Evolutionary conservation across 495 filamentous ascomycete species (phyloP), one percentile per base, ranked within the genome.

Genomic region (Letharia columbiana): DNA sequence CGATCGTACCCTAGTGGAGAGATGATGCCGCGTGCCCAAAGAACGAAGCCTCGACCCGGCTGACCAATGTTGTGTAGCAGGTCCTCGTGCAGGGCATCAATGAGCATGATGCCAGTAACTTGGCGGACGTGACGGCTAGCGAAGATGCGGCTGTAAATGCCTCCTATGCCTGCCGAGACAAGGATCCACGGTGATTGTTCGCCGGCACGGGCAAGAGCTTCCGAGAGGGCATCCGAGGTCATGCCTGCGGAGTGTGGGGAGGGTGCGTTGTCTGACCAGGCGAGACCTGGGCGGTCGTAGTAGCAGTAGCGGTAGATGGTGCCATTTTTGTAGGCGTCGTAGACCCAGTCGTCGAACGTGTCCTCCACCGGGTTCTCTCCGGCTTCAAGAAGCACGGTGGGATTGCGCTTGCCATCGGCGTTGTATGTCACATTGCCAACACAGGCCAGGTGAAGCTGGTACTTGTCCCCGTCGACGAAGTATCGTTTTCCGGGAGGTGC

Each of bases 231-330:
- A 71, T 96, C 91, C 10, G 89, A 85, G 2, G 89, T 86, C 87
- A 96, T 96, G 62, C 92, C 91, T 13, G 90, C 92, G 5, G 90
- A 93, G 71, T 95, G 86, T 1, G 94, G 93, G 3, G 91, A 96
- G 12, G 93, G 94, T 0, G 94, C 92, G 68, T 91, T 92, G 76
- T 98, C 94, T 58, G 90, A 94, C 86, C 89, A 96, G 45, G 81
- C 91, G 61, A 92, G 78, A 2, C 94, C 94, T 1, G 94, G 94
- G 31, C 94, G 89, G 71, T 98, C 94, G 77, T 90, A 95, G 76
- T 96, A 97, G 79, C 94, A 98, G 76, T 94, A 98, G 57, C 92
- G 87, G 60, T 76, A 73, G 67, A 98, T 94, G 39, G 84, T 87
- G 37, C 90, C 88, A 64, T 91, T 89, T 44, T 80, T 76, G 66